Base-by-base conservation (phyloP, 73 alveolate genomes). In the Effrenium voratum region DNA sequence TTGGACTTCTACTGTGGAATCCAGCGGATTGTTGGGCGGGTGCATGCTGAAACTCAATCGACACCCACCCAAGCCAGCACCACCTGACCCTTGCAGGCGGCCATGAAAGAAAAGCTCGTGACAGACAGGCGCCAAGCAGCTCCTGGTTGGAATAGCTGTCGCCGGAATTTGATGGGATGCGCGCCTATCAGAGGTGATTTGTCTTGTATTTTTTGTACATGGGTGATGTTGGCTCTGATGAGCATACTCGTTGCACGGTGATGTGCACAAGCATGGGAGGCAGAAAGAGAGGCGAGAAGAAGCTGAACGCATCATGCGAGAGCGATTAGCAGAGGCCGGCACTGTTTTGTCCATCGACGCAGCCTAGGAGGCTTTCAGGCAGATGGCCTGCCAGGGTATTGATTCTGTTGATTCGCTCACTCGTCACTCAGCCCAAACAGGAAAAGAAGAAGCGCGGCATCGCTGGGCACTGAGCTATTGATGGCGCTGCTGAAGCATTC, bases 381-480 rank as follows among this genome's bases (percentile, higher is more conserved):
- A 19, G 73, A 28, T n/a, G 73, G 73, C 36, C 22, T 24, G 72
- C 28, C 72, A 5, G 72, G 34, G 28, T 3, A 5, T 24, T 57
- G 24, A 28, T 32, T 66, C n/a, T 24, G 16, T 30, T 16, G 36
- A 32, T 24, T 66, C 24, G 38, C n/a, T 24, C 15, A 63, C 41
- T 63, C 38, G 41, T 28, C 2, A 32, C 68, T 43, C 5, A 30
- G 68, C 34, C 30, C 47, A 2, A 0, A 26, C 55, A 90, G 96
- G 96, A 90, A 59, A 90, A 90, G 86, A 90, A 90, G 86, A 90
- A 90, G 86, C 47, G 96, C 34, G 96, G 96, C n/a, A 90, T 90
- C 45, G 96, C 52, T 16, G 40, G 34, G 50, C 30, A 52, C 8
- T 19, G 19, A 52, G 63, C 26, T 12, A 12, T 52, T 8, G 63